Conservation (phyloP, 2,329 filamentous ascomycete genomes). For the Paecilomyces niveus region DNA sequence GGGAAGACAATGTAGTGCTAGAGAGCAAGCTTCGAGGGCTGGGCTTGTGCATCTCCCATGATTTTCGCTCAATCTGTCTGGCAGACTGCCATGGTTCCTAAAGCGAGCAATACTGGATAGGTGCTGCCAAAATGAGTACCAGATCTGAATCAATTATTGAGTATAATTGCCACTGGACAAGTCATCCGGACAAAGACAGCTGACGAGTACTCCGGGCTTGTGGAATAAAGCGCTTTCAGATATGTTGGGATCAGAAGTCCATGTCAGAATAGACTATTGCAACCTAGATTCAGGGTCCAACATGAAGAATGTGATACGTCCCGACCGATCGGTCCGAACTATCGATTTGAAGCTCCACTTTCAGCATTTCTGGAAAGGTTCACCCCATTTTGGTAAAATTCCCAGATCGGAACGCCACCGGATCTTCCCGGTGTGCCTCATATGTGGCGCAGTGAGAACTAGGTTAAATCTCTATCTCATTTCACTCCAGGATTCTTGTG, state of each 20-base stretch:
- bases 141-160: not conserved
- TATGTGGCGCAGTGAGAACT: not conserved
- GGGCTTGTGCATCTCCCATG: too few species aligned
- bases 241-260: not conserved
- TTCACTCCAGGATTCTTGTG: not conserved
- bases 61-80: too few species aligned
- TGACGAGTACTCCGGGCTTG: not conserved
- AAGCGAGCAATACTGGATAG: not conserved
- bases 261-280: not conserved
- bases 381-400: not conserved
- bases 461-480: constrained; percentile 21
- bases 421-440: not conserved
- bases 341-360: not conserved
- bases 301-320: not conserved
- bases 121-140: not conserved
- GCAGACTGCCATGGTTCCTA: too few species aligned
- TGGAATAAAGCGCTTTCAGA: not conserved
- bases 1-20: too few species aligned
- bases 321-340: not conserved
- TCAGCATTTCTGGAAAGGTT: not conserved
- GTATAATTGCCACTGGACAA: not conserved
- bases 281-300: not conserved
- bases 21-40: too few species aligned
- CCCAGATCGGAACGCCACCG: not conserved
- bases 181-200: not conserved